Evolutionary conservation across 805 yeast species (phyloP).

Genomic region (Sugiyamaella floridensis): DNA sequence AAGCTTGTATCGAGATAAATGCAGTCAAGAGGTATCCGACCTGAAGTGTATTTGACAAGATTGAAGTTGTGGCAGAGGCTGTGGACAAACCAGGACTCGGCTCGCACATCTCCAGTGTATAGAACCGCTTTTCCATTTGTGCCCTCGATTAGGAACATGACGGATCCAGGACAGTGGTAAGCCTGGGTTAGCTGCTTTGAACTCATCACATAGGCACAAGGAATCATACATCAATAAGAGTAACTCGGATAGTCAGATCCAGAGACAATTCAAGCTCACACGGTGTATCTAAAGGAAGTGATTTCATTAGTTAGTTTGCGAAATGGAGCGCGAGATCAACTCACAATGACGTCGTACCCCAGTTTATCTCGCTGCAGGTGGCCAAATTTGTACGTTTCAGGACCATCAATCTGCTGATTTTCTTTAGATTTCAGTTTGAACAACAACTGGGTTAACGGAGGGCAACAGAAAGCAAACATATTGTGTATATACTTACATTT

Average conservation of each 20-base stretch:
- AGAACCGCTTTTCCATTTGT: constrained; percentile 32
- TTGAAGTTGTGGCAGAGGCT: constrained; percentile 34
- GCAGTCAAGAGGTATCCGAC: constrained; percentile 32
- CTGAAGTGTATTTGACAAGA: constrained; percentile 38
- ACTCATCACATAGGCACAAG: no score
- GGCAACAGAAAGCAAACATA: not conserved
- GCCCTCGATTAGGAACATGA: constrained; percentile 45
- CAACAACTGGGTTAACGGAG: constrained; percentile 1
- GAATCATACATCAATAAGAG: constrained; percentile 34
- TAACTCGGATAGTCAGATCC: constrained; percentile 28
- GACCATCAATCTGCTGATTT: not conserved
- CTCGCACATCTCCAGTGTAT: constrained; percentile 52
- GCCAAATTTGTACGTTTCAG: constrained; percentile 6
- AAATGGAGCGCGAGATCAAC: not conserved
- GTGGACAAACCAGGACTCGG: constrained; percentile 47
- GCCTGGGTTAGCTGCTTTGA: constrained; percentile 18
- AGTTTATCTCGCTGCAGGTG: constrained; percentile 10
- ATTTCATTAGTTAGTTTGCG: not conserved
- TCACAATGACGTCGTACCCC: constrained; percentile 8
- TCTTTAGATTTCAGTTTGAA: constrained; percentile 5
- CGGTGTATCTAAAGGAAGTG: constrained; percentile 19
- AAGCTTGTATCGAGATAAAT: constrained; percentile 53
- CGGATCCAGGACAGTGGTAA: constrained; percentile 56
- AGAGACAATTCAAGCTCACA: constrained; percentile 18
- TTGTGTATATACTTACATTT: constrained; percentile 1